Base-by-base conservation (phyloP, 345 rosid species). In the Laguncularia racemosa region DNA sequence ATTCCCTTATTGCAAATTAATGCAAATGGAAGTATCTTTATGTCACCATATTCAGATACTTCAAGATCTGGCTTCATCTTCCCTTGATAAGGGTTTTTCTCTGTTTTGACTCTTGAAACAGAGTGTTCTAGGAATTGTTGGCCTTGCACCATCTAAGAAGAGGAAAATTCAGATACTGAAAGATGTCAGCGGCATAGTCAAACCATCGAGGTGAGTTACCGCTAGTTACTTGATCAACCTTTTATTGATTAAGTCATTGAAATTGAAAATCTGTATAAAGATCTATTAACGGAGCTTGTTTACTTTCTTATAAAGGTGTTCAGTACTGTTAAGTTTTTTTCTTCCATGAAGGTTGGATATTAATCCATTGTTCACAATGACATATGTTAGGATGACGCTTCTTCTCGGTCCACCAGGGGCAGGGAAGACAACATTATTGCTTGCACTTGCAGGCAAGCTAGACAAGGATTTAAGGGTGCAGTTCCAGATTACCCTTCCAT, bases 351-450 rank as follows among this genome's bases (percentile, higher is more conserved):
- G 43, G 26, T 33, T 21, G 38, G 26, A 12, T 16, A 43, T 14
- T 60, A 16, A 47, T 62, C 43, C 40, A 3, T 19, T 51, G n/a
- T 40, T 49, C 15, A 52, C 45, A 16, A 33, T 13, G 46, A 14
- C 44, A 38, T 28, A 17, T 43, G 11, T 50, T 79, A 91, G 98
- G 89, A 73, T 92, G 89, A 77, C 96, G 0, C 79, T 89, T 16
- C 75, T 92, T 56, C 84, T 92, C 13, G 98, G 98, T 56, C 98
- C 96, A 20, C 98, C 98, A 3, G 79, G 80, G 6, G 78, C 98
- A 9, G 96, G 98, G 60, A 89, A 92, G 75, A 84, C 98, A 62
- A 89, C 96, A 20, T 60, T 86, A 45, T 56, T 92, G 67, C 77
- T 69, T 50, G 98, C 88, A 55, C 85, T 92, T 50, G 91, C 91